A percentile compares a stretch with the other conserved stretches of the same genome.
These are phyloP conservation scores for Aureobasidium pullulans DNA, from an alignment of 2,329 filamentous ascomycete species.

Conservation along the genomic window DNA sequence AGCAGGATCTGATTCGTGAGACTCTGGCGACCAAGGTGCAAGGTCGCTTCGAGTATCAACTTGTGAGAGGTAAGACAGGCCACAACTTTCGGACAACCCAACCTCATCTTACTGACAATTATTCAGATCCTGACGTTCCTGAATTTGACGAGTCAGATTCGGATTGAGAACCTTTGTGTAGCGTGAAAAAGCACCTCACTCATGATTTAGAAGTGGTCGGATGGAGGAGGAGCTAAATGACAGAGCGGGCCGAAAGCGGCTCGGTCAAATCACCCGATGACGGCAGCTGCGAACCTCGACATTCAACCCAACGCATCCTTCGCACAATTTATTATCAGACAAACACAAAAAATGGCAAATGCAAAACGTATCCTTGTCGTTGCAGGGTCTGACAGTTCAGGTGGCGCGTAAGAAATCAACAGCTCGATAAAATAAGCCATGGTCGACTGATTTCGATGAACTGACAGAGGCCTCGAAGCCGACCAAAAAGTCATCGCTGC, in stretches of 20 bases:
- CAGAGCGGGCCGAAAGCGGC: conserved; percentile 3
- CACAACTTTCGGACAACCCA: neutral
- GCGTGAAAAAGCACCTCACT: neutral
- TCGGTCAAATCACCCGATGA: neutral
- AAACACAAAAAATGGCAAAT: conserved; percentile 17
- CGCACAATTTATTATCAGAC: conserved; percentile 6
- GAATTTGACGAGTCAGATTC: conserved; percentile 39
- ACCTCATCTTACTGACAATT: neutral
- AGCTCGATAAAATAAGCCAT: neutral
- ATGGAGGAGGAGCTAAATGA: neutral
- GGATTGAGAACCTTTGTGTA: conserved; percentile 27
- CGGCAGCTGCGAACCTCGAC: neutral
- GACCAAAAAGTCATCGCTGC: conserved; percentile 92
- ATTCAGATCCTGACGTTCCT: conserved; percentile 37
- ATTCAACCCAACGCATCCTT: conserved; percentile 11
- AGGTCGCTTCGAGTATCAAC: conserved; percentile 38
- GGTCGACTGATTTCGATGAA: conserved; percentile 16
- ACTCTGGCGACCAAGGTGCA: conserved; percentile 33
- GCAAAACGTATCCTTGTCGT: conserved; percentile 64
- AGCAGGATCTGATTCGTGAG: conserved; percentile 32
- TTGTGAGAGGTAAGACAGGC: conserved; percentile 32
- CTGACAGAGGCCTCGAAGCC: conserved; percentile 74
- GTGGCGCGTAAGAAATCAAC: conserved; percentile 61
- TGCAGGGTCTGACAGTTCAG: conserved; percentile 84
- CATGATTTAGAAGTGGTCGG: neutral